Conservation (phyloP, 371 early-diverging fungal species). For the Thermomucor indicae-seudaticae region DNA sequence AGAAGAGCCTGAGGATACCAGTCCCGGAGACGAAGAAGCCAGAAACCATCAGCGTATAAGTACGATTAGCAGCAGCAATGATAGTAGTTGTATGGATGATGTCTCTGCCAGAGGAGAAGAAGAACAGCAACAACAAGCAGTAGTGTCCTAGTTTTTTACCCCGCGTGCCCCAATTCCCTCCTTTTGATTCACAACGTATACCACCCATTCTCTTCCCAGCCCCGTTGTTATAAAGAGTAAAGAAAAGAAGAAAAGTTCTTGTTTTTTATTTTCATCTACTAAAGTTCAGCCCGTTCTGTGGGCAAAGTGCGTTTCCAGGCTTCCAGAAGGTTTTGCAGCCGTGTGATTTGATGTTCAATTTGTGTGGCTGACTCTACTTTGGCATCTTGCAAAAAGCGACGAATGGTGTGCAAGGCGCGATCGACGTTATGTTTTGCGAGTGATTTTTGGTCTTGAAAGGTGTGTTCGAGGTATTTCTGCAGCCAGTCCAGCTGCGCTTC, state of each 20-base stretch:
- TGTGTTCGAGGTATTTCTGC: conserved; percentile 25
- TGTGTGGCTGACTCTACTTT: conserved; percentile 32
- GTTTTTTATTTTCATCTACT: no score
- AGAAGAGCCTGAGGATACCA: neutral
- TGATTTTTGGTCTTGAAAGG: conserved; percentile 22
- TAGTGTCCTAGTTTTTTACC: no score
- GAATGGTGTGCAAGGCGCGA: conserved; percentile 18
- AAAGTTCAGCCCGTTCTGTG: neutral
- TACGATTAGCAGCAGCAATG: conserved; percentile 12
- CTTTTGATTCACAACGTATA: no score
- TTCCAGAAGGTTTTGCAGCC: conserved; percentile 28
- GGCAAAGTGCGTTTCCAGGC: conserved; percentile 22
- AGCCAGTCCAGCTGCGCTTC: conserved; percentile 42
- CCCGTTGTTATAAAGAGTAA: no score
- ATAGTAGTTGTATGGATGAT: conserved; percentile 11
- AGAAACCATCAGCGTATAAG: conserved; percentile 8
- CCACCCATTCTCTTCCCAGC: no score
- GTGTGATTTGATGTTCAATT: conserved; percentile 33
- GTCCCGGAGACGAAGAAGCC: neutral
- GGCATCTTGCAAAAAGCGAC: conserved; percentile 26
- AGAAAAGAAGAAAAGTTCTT: no score
- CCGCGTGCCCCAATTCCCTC: no score
- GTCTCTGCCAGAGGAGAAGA: conserved; percentile 1
- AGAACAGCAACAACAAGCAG: no score
- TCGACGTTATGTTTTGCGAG: conserved; percentile 28